phyloP scores from a whole-genome alignment of 352 stramenopile species.

The Pythium rishiriense region DNA sequence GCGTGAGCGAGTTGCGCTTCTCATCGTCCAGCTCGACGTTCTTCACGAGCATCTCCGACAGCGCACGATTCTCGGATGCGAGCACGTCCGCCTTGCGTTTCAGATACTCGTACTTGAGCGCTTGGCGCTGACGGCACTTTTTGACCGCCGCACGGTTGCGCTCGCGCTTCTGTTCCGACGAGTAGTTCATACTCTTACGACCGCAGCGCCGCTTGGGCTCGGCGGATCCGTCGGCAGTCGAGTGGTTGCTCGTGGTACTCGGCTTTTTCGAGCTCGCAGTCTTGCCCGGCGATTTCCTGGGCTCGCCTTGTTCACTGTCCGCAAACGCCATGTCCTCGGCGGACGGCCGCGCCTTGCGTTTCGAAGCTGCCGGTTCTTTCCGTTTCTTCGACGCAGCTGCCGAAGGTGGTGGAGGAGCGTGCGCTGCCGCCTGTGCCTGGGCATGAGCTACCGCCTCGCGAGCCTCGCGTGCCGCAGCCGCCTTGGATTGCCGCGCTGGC shows the following conservation, averaged over 20 bases:
- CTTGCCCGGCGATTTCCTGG: background rate
- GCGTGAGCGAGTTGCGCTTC: conserved; percentile 62
- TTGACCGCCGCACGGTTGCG: conserved; percentile 84
- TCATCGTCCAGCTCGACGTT: conserved; percentile 61
- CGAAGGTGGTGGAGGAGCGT: background rate
- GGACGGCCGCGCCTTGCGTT: conserved; percentile 2
- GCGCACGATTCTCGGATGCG: conserved; percentile 60
- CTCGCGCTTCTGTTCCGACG: conserved; percentile 80
- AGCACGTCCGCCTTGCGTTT: conserved; percentile 71
- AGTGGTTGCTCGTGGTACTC: background rate
- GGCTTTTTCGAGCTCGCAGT: background rate
- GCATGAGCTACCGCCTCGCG: background rate
- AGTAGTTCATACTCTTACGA: conserved; percentile 88
- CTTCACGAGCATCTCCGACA: conserved; percentile 78
- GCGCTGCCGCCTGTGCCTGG: background rate
- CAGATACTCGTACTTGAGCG: conserved; percentile 80
- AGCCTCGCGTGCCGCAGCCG: background rate
- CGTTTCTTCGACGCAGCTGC: conserved; percentile 20
- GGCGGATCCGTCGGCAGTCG: background rate
- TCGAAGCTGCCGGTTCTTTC: conserved; percentile 19
- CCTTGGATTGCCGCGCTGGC: background rate
- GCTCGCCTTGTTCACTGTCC: background rate
- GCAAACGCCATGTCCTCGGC: background rate
- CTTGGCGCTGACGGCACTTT: conserved; percentile 80
- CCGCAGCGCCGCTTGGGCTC: conserved; percentile 71